phyloP scores from a whole-genome alignment of 352 stramenopile species.

The Thraustotheca clavata region DNA sequence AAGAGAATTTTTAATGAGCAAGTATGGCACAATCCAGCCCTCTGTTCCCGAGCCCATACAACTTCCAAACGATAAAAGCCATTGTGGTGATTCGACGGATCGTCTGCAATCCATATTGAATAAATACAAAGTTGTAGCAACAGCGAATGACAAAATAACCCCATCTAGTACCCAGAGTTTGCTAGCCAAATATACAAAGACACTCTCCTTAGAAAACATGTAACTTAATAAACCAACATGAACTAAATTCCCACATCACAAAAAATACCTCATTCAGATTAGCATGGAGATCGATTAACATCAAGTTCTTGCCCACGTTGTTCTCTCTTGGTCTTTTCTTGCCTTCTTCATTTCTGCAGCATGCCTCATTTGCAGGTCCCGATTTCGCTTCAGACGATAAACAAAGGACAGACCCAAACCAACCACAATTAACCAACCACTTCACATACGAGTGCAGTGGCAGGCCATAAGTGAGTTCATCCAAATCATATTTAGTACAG shows the following conservation, averaged over 20 bases:
- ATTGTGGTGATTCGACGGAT: neutral
- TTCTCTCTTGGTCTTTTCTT: no score
- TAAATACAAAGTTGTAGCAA: conserved; percentile 7
- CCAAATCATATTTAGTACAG: conserved; percentile 7
- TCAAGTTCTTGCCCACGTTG: no score
- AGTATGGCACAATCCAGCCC: conserved; percentile 11
- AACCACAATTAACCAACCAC: neutral
- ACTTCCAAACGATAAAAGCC: neutral
- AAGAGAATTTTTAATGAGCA: conserved; percentile 13
- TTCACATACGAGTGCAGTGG: neutral
- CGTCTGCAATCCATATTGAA: conserved; percentile 12
- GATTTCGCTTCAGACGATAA: no score
- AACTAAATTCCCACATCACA: no score
- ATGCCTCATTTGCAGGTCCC: no score
- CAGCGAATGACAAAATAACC: neutral
- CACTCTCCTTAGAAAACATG: neutral
- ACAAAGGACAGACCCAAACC: neutral
- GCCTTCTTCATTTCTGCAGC: no score
- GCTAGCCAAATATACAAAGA: neutral
- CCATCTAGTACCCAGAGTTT: neutral
- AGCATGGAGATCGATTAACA: no score
- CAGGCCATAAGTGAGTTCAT: neutral
- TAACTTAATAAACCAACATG: neutral
- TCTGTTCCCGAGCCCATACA: neutral
- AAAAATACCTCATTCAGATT: no score